A percentile compares a stretch with the other conserved stretches of the same genome.
Evolutionary conservation across 306 rosid genomes (phyloP).

Genomic region (Styphnolobium japonicum): DNA sequence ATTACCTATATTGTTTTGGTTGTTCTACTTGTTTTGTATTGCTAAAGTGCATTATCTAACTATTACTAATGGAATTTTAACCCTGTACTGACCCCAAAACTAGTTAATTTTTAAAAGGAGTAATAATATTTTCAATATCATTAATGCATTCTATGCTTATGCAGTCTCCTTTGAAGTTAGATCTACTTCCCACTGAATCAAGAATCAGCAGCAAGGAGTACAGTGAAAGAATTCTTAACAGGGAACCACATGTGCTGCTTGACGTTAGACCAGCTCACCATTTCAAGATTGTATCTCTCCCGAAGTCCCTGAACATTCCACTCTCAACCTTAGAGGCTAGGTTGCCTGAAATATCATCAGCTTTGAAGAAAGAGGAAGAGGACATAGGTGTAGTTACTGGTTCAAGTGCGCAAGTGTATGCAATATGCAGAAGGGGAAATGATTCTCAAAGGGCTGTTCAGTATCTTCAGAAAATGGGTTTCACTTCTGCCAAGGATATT

Average conservation of each 20-base stretch:
- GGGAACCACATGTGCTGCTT: conserved; percentile 65
- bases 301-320: conserved; percentile 78
- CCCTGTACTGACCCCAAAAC: background rate
- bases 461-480: conserved; percentile 72
- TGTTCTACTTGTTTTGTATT: background rate
- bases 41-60: background rate
- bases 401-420: conserved; percentile 39
- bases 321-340: conserved; percentile 62
- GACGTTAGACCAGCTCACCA: conserved; percentile 90
- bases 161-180: conserved; percentile 77
- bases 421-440: conserved; percentile 91
- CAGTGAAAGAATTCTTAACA: conserved; percentile 44
- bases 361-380: conserved; percentile 40
- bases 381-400: conserved; percentile 22
- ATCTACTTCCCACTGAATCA: conserved; percentile 63
- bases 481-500: conserved; percentile 73
- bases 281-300: conserved; percentile 88
- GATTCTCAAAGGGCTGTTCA: conserved; percentile 96
- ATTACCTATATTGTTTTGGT: background rate
- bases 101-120: background rate
- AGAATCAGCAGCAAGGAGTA: conserved; percentile 74
- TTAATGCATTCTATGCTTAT: conserved; percentile 8
- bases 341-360: conserved; percentile 51
- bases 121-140: background rate
- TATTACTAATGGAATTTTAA: background rate